Base-by-base conservation (phyloP, 768 basidiomycete genomes). In the Paxillus involutus region DNA sequence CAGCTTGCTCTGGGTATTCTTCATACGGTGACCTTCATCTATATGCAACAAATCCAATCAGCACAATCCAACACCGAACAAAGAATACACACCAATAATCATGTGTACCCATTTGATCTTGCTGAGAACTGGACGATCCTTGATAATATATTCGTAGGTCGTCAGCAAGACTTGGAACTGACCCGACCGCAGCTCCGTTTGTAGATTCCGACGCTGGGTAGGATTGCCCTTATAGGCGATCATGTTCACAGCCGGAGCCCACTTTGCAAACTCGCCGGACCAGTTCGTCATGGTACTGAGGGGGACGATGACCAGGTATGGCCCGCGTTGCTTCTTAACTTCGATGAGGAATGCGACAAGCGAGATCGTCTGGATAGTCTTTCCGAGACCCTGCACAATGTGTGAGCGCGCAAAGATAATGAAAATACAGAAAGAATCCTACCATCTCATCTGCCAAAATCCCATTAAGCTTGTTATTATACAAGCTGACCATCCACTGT, bases 11-110 rank as follows among this genome's bases (percentile, higher is more conserved):
- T 73, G 93, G 13, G 85, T 94, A 67, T 98, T 97, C 77, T 98
- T 98, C 93, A 97, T 94, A 66, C 94, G 90, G 72, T 97, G 94
- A 61, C 94, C 94, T 80, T 98, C 94, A 67, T 98, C 88, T 91
- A 47, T 21, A 13, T 21, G 6, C 14, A 30, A 43, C 44, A 40
- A 57, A 32, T 52, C 55, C 45, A 56, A 49, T 10, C 14, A 35
- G 17, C 19, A 46, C n/a, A 19, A n/a, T 14, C 19, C 50, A 33
- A 36, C 11, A 13, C 6, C 33, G 35, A 10, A 9, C 9, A 36
- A 21, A 43, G 46, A 44, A 32, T 16, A 45, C 81, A 51, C 56
- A 89, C 87, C 94, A 59, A 98, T 94, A 70, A 98, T 96, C 92
- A 95, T 96, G 68, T 98, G 95, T 8, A 95, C 73, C 94, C 94